Base-by-base conservation (phyloP, 345 rosid species). In the Eutrema heterophyllum region DNA sequence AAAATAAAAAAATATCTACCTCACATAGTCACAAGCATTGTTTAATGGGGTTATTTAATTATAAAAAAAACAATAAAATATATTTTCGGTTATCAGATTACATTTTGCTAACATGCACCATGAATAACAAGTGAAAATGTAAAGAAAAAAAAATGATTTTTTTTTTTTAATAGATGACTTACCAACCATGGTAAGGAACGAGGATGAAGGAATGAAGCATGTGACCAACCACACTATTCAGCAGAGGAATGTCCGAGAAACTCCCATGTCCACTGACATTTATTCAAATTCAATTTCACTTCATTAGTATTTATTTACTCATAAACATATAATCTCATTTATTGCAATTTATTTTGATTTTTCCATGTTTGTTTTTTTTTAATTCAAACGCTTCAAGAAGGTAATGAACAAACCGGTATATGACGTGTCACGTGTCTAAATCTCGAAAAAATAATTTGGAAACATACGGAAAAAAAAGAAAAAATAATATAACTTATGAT, bases 161-260 rank as follows among this genome's bases (percentile, higher is more conserved):
- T 21, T 21, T 21, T 1, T 21, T 21, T 1, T 21, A 21, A 33
- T 12, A 32, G 43, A 64, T 4, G 16, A 76, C 84, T 57, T 67
- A 90, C 96, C 96, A 90, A 77, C 96, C 96, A 80, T 90, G 90
- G 79, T 85, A 90, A 74, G 93, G 96, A n/a, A 90, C 96, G 76
- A 90, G 93, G 27, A 90, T 85, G 71, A 87, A 77, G 41, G 96
- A 85, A 83, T 90, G 96, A 30, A 90, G 78, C 68, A 90, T 64
- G 77, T 90, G 96, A 40, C 96, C 96, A 62, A 84, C 78, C 16
- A 84, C 76, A 79, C 77, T 80, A 41, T 90, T 90, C 21, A 90
- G 83, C 41, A 50, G 80, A 64, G 84, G 81, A 80, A 70, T 83
- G 60, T 85, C 84, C 2, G 96, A 88, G 69, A 90, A 90, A 80